Evolutionary conservation across 2,329 filamentous ascomycete species (phyloP).

Genomic region (Fusarium nematophilum): DNA sequence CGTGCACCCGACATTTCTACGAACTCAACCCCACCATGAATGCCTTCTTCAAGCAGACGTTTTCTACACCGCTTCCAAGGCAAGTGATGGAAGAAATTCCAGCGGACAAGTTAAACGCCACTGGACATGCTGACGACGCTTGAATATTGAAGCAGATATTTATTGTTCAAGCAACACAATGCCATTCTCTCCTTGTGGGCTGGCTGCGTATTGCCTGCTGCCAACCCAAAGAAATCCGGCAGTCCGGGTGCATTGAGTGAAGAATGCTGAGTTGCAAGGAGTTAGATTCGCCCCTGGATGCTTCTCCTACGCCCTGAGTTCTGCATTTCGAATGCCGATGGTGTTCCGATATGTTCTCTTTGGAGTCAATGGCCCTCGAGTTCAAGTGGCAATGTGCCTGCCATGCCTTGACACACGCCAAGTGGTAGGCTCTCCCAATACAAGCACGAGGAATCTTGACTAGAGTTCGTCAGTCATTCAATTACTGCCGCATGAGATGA

Average conservation of each 20-base stretch:
- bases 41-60: conserved; percentile 31
- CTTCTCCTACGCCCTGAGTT: conserved; percentile 2
- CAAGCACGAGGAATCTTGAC: no score
- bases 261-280: not conserved
- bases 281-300: conserved; percentile 6
- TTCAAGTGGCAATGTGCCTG: no score
- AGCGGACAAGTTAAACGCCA: conserved; percentile 37
- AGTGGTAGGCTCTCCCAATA: no score
- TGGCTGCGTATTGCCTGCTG: no score
- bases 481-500: no score
- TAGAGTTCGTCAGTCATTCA: no score
- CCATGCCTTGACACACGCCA: no score
- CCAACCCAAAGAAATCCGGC: no score
- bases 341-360: not conserved
- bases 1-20: conserved; percentile 36
- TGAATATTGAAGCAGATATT: not conserved
- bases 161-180: not conserved
- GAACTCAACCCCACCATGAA: conserved; percentile 32
- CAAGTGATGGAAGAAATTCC: conserved; percentile 39
- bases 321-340: conserved; percentile 31
- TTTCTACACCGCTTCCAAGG: conserved; percentile 32
- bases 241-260: not conserved
- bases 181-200: not conserved
- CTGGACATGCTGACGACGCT: conserved; percentile 11
- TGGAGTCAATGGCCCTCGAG: not conserved